These are phyloP conservation scores for Euphorbia tirucalli DNA, from an alignment of 345 rosid genomes.

Conservation along the genomic window DNA sequence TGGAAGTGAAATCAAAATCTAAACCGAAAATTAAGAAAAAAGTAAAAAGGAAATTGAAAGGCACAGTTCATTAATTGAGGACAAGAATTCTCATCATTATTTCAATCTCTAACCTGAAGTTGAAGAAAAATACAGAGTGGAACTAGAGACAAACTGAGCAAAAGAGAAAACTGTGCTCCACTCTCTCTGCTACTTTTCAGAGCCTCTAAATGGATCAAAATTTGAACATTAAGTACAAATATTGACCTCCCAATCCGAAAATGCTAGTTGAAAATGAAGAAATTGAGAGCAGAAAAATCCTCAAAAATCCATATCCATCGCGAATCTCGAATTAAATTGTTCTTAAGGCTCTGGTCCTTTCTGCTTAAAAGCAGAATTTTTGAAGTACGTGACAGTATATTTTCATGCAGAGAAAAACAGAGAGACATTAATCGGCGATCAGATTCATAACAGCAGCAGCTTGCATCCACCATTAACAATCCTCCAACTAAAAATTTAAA, in stretches of 20 bases:
- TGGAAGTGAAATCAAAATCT: not conserved
- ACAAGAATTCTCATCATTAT: not conserved
- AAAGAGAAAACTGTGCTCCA: too few species aligned
- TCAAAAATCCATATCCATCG: not conserved
- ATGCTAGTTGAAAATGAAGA: not conserved
- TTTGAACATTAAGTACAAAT: conserved; percentile 2
- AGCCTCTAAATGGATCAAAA: not conserved
- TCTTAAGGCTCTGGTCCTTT: not conserved
- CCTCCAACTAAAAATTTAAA: conserved; percentile 2
- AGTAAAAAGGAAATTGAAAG: not conserved
- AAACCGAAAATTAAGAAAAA: not conserved
- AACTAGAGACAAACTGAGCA: too few species aligned
- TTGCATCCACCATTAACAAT: conserved; percentile 3
- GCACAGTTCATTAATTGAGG: conserved; percentile 5
- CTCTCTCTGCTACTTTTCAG: too few species aligned
- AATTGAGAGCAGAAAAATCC: not conserved
- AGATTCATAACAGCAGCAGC: conserved; percentile 7
- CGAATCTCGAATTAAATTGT: not conserved
- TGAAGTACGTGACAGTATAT: conserved; percentile 8
- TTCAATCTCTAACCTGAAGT: not conserved
- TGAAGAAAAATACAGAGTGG: not conserved
- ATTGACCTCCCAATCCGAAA: not conserved
- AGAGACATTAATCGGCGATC: too few species aligned
- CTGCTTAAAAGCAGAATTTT: conserved; percentile 10
- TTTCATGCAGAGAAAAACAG: conserved; percentile 17